Conservation (phyloP, 2,329 filamentous ascomycete genomes). For the Hymenoscyphus salicellus region DNA sequence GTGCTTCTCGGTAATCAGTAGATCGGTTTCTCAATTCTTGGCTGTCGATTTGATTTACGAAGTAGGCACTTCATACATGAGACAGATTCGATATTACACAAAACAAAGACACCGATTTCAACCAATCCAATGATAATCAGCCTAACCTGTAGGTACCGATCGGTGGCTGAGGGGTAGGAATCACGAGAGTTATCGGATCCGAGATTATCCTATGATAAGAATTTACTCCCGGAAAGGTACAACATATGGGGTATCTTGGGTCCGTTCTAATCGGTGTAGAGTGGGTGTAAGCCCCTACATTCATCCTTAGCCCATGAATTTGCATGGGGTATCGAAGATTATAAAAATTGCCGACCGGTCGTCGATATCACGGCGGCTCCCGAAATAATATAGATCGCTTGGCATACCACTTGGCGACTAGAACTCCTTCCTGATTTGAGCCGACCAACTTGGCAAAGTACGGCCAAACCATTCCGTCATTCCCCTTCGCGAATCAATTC, state of each 20-base stretch:
- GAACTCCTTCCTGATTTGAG: slow-evolving; percentile 8
- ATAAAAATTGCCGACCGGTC: not conserved
- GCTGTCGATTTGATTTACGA: not conserved
- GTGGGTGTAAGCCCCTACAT: not conserved
- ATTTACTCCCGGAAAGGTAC: too few species aligned
- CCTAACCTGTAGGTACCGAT: not conserved
- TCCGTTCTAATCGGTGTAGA: not conserved
- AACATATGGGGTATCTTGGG: too few species aligned
- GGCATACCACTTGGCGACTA: slow-evolving; percentile 5
- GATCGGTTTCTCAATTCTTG: not conserved
- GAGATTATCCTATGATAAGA: too few species aligned
- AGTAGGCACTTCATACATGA: not conserved
- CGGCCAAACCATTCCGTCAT: not conserved
- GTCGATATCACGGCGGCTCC: not conserved
- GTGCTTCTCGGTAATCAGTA: not conserved
- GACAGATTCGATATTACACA: not conserved
- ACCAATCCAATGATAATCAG: not conserved
- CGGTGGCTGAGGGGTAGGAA: not conserved
- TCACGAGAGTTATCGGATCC: not conserved
- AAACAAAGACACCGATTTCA: not conserved
- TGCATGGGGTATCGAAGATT: not conserved
- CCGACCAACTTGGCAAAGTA: slow-evolving; percentile 2
- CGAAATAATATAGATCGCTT: slow-evolving; percentile 5
- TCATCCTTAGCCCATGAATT: not conserved
- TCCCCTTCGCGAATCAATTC: not conserved